Percentiles rank a stretch among this genome's conserved stretches.
Conservation (phyloP, 441 rosid genomes). For the Erodium texanum region DNA sequence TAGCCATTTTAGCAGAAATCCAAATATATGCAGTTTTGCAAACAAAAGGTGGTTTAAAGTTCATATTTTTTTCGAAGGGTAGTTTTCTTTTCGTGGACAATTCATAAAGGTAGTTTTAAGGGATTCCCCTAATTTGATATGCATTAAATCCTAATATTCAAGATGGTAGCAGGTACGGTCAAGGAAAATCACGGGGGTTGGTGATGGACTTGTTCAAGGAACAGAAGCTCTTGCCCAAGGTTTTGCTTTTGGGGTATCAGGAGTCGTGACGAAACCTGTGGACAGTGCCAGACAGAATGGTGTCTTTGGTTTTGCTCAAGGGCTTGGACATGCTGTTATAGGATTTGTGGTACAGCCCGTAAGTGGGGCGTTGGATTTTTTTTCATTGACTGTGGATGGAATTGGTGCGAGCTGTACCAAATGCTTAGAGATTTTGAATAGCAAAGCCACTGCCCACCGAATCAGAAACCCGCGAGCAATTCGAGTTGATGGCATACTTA, state of each 20-base stretch:
- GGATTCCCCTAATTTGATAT: not conserved
- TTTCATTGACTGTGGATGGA: slow-evolving; percentile 94
- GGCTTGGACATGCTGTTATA: slow-evolving; percentile 79
- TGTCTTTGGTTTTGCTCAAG: slow-evolving; percentile 87
- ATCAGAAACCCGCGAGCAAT: slow-evolving; percentile 91
- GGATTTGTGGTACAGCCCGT: slow-evolving; percentile 90
- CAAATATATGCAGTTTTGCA: not conserved
- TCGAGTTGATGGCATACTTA: slow-evolving; percentile 65
- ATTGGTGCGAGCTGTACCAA: slow-evolving; percentile 93
- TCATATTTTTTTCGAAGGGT: too few species aligned
- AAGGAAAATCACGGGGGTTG: slow-evolving; percentile 94
- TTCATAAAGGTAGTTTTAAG: not conserved
- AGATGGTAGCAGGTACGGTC: slow-evolving; percentile 59
- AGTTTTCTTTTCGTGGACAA: not conserved
- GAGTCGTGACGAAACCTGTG: slow-evolving; percentile 91
- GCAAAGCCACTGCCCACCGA: slow-evolving; percentile 55
- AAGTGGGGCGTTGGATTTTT: slow-evolving; percentile 94
- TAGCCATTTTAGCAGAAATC: not conserved
- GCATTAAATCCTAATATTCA: slow-evolving; percentile 11
- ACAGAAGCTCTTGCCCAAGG: slow-evolving; percentile 99
- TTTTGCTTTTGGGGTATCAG: slow-evolving; percentile 97
- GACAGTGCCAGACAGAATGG: slow-evolving; percentile 95
- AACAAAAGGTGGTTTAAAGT: not conserved
- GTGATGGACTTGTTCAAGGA: slow-evolving; percentile 93
- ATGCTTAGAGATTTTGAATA: slow-evolving; percentile 73